A percentile compares a stretch with the other conserved stretches of the same genome.
Conservation (phyloP, 257 asterid species). For the Apocynum venetum region DNA sequence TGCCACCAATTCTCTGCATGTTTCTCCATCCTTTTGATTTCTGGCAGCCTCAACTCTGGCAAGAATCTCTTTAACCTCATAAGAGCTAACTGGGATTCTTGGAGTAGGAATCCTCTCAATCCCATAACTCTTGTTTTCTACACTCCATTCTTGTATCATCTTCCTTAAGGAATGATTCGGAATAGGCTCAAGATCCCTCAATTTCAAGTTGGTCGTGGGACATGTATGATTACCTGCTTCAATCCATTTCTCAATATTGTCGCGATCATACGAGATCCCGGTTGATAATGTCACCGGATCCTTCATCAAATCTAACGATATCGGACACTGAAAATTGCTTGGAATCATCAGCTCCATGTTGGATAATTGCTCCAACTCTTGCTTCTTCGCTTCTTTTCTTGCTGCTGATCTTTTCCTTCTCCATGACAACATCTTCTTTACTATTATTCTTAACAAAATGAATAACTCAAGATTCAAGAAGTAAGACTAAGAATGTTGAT, state of each 20-base stretch:
- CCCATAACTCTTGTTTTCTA: constrained; percentile 35
- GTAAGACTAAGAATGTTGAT: too few species aligned
- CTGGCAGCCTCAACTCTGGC: constrained; percentile 10
- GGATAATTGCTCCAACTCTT: constrained; percentile 2
- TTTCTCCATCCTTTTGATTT: constrained; percentile 5
- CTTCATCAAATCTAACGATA: constrained; percentile 30
- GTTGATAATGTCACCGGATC: constrained; percentile 36
- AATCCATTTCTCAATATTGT: constrained; percentile 30
- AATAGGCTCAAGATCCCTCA: constrained; percentile 23
- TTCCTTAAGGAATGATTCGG: constrained; percentile 31
- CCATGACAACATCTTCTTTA: constrained; percentile 26
- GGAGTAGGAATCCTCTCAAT: constrained; percentile 52
- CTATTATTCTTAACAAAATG: background rate
- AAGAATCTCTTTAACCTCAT: constrained; percentile 30
- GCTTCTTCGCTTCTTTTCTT: constrained; percentile 22
- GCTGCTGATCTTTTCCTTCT: constrained; percentile 21
- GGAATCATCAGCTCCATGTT: constrained; percentile 19
- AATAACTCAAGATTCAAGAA: background rate
- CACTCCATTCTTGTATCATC: constrained; percentile 60
- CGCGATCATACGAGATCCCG: constrained; percentile 31
- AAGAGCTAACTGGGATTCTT: constrained; percentile 28
- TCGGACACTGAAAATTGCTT: constrained; percentile 26
- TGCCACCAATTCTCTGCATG: constrained; percentile 25
- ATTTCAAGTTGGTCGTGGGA: constrained; percentile 19
- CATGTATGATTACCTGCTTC: constrained; percentile 27